These are phyloP conservation scores for Petrea volubilis DNA, from an alignment of 257 asterid species.

Conservation along the genomic window DNA sequence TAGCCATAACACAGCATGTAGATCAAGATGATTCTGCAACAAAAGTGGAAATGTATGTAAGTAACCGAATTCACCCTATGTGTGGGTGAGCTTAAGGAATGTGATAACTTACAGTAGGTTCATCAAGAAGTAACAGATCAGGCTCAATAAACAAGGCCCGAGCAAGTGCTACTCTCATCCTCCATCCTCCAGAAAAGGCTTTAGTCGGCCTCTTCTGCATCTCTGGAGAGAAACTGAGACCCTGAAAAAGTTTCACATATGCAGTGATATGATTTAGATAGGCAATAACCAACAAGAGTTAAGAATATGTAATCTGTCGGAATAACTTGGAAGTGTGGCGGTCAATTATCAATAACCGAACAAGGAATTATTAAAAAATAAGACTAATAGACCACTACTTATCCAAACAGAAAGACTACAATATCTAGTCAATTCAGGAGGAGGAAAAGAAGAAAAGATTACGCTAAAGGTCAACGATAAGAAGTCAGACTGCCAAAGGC, in stretches of 20 bases:
- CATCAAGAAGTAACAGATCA: constrained; percentile 91
- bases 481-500: not conserved
- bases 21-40: constrained; percentile 97
- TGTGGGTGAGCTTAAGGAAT: constrained; percentile 11
- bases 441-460: constrained; percentile 17
- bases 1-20: constrained; percentile 98
- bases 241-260: constrained; percentile 46
- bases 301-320: not conserved
- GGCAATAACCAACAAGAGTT: constrained; percentile 5
- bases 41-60: constrained; percentile 29
- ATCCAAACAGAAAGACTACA: constrained; percentile 18
- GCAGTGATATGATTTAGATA: constrained; percentile 17
- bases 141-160: constrained; percentile 98
- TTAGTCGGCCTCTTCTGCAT: constrained; percentile 88
- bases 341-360: constrained; percentile 24
- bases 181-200: constrained; percentile 99
- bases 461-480: not conserved
- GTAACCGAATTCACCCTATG: constrained; percentile 8
- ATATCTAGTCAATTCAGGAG: constrained; percentile 13
- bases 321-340: not conserved
- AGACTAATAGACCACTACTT: not conserved
- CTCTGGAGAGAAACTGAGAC: constrained; percentile 90
- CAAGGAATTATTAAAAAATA: constrained; percentile 15
- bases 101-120: constrained; percentile 77
- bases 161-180: constrained; percentile 98